Evolutionary conservation across 352 stramenopile genomes (phyloP).

Genomic region (Globisporangium nodosum): DNA sequence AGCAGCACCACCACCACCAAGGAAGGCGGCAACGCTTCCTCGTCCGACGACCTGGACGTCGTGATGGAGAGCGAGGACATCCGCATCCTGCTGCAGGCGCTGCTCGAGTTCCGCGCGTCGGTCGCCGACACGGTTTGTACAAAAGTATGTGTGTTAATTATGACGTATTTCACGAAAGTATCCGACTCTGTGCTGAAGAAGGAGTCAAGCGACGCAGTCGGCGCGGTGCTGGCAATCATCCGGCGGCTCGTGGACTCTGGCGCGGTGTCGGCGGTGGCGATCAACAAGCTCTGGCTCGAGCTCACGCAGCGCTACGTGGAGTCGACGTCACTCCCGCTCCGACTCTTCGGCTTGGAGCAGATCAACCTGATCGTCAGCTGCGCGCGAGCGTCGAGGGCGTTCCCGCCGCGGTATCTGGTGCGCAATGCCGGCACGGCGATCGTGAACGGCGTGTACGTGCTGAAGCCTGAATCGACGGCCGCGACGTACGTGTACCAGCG

Average conservation of each 20-base stretch:
- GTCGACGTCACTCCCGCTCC: conserved; percentile 89
- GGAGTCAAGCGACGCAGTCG: conserved; percentile 77
- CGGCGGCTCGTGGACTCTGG: conserved; percentile 71
- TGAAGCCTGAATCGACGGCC: conserved; percentile 63
- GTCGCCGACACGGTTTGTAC: conserved; percentile 59
- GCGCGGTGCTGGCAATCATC: conserved; percentile 75
- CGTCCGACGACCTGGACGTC: conserved; percentile 26
- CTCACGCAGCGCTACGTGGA: conserved; percentile 85
- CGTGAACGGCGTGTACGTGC: conserved; percentile 92
- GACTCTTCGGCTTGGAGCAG: conserved; percentile 93
- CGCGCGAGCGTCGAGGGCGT: conserved; percentile 72
- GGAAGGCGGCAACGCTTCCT: conserved; percentile 17
- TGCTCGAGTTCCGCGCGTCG: conserved; percentile 67
- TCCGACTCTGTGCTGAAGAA: conserved; percentile 79
- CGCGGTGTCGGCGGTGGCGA: conserved; percentile 33
- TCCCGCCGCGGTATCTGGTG: conserved; percentile 86
- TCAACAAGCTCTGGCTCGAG: conserved; percentile 80
- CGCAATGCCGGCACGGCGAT: conserved; percentile 86
- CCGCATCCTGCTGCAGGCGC: conserved; percentile 68
- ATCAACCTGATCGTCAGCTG: conserved; percentile 91
- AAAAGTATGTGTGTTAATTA: conserved; percentile 68
- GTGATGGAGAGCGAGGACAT: conserved; percentile 79
- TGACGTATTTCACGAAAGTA: conserved; percentile 80
- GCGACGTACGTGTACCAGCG: conserved; percentile 74
- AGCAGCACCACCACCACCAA: conserved; percentile 11